These are phyloP conservation scores for Stramenopiles sp. DNA, from an alignment of 352 stramenopile species.

Conservation along the genomic window DNA sequence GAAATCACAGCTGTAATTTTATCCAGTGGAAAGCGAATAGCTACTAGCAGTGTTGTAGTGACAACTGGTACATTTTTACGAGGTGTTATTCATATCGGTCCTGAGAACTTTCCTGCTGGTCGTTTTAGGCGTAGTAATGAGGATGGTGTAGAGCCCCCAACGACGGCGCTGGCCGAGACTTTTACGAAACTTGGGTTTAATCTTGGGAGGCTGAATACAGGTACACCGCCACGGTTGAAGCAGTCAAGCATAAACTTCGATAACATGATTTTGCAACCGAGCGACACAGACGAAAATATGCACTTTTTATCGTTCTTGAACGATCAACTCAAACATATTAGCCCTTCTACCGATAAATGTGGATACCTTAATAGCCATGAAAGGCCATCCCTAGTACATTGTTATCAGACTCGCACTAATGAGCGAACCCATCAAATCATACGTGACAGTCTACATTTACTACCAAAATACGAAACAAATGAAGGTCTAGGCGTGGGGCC, in stretches of 20 bases:
- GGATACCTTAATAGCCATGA: not conserved
- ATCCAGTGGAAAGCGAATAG: slow-evolving; percentile 28
- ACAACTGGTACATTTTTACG: slow-evolving; percentile 94
- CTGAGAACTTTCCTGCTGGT: slow-evolving; percentile 69
- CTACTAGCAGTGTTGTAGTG: slow-evolving; percentile 45
- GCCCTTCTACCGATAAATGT: not conserved
- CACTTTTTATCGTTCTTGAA: not conserved
- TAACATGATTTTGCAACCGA: slow-evolving; percentile 16
- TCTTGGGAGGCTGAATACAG: slow-evolving; percentile 83
- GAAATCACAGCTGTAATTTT: slow-evolving; percentile 31
- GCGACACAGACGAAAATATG: not conserved
- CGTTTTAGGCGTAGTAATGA: slow-evolving; percentile 64
- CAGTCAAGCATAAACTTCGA: slow-evolving; percentile 83
- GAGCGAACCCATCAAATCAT: slow-evolving; percentile 81
- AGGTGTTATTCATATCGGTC: slow-evolving; percentile 82
- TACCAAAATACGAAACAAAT: slow-evolving; percentile 73
- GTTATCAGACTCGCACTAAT: slow-evolving; percentile 86
- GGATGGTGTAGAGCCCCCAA: slow-evolving; percentile 72
- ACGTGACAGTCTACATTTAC: slow-evolving; percentile 67
- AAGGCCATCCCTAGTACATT: slow-evolving; percentile 64
- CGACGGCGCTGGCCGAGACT: slow-evolving; percentile 72
- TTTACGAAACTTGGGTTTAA: slow-evolving; percentile 73
- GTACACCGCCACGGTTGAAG: slow-evolving; percentile 85
- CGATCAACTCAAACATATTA: too few species aligned
- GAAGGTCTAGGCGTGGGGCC: slow-evolving; percentile 37